Percentiles rank a stretch among this genome's conserved stretches.
These are phyloP conservation scores for Toxoplasma gondii DNA, from an alignment of 169 alveolate genomes.

Conservation along the genomic window DNA sequence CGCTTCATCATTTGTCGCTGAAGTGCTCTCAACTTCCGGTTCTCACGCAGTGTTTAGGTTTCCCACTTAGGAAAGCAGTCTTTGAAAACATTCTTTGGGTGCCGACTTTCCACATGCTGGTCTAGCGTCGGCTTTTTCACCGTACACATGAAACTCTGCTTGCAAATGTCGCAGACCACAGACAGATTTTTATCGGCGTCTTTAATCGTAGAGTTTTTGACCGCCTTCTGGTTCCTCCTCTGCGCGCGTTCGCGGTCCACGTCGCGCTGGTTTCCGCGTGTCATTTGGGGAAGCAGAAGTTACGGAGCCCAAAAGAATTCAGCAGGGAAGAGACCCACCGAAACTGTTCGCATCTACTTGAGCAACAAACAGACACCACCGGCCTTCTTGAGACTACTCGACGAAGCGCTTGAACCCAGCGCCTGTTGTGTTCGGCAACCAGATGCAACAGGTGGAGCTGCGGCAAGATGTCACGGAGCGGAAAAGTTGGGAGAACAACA, in stretches of 20 bases:
- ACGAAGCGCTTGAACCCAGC: no score
- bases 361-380: background rate
- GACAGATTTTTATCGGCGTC: slow-evolving; percentile 77
- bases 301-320: background rate
- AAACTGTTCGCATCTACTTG: background rate
- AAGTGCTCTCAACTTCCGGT: no score
- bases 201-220: slow-evolving; percentile 77
- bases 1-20: no score
- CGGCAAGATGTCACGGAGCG: no score
- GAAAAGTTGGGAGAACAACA: no score
- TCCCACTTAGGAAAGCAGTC: slow-evolving; percentile 76
- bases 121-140: slow-evolving; percentile 79
- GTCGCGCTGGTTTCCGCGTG: slow-evolving; percentile 86
- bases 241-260: slow-evolving; percentile 81
- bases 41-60: background rate
- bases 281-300: slow-evolving; percentile 69
- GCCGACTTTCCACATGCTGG: slow-evolving; percentile 81
- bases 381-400: no score
- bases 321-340: background rate
- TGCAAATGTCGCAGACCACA: slow-evolving; percentile 81
- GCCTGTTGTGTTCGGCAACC: no score
- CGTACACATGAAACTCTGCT: slow-evolving; percentile 85
- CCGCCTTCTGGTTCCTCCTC: slow-evolving; percentile 77
- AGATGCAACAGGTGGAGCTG: no score
- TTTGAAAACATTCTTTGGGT: slow-evolving; percentile 77